These are phyloP conservation scores for Schizochytrium sp. DNA, from an alignment of 108 stramenopile species.

Conservation along the genomic window DNA sequence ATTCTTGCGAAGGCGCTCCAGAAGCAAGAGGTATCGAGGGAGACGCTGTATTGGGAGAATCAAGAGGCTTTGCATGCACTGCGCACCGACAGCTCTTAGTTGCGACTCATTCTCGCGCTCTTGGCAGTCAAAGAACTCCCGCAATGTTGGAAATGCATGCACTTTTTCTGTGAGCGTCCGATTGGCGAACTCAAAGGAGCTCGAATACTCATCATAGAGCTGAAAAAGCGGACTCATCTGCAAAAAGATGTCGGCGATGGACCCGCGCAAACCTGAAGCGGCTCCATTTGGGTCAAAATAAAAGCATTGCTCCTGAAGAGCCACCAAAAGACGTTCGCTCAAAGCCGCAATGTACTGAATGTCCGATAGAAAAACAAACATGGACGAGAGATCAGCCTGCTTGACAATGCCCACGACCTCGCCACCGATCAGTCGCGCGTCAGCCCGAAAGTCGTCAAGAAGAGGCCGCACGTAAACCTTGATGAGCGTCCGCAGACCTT, in stretches of 20 bases:
- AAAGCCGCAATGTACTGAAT: background rate
- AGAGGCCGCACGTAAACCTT: background rate
- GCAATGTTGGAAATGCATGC: background rate
- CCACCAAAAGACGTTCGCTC: background rate
- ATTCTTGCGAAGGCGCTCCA: background rate
- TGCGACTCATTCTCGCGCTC: too few species aligned
- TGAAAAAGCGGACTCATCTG: background rate
- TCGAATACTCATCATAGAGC: constrained; percentile 11
- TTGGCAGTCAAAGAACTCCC: background rate
- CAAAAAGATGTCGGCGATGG: background rate
- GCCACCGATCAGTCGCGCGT: background rate
- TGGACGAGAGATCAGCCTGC: background rate
- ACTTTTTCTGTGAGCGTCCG: background rate
- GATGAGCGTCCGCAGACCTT: background rate
- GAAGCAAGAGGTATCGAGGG: background rate
- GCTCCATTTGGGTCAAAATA: background rate
- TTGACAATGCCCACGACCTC: background rate
- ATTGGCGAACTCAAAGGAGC: background rate
- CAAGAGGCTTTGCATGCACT: background rate
- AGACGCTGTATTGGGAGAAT: constrained; percentile 11
- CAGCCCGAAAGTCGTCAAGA: background rate
- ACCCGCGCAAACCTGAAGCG: background rate
- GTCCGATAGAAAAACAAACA: background rate
- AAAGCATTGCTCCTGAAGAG: background rate
- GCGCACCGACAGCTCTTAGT: background rate